Base-by-base conservation (phyloP, 306 rosid species). In the Oemleria cerasiformis region DNA sequence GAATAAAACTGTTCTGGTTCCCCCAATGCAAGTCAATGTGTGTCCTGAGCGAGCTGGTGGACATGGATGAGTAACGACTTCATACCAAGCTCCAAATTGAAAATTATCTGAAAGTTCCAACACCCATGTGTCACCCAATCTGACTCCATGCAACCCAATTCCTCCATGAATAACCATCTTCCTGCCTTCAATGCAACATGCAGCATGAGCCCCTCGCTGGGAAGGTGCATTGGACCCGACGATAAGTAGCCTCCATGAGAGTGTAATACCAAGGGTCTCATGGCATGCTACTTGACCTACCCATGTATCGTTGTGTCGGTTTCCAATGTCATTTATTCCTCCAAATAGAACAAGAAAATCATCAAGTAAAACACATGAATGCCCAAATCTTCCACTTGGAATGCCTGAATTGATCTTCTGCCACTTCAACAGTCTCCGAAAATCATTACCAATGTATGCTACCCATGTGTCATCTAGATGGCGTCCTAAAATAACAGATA, bases 331-430 rank as follows among this genome's bases (percentile, higher is more conserved):
- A 20, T 91, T 86, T 82, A 91, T 93, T 72, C 98, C 97, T 77
- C 98, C 98, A 42, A 93, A 93, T 45, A 93, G 92, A 72, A 93
- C 83, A 43, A 93, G 96, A 72, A 48, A 77, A 67, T 80, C 93
- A 77, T 80, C 82, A 78, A 93, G 77, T 44, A 74, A 90, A 49
- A 83, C 86, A 65, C 92, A 88, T 0, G 92, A 82, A 74, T 93
- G 98, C 55, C 98, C 98, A 73, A 93, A 93, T 74, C 98, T 86
- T 43, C 98, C 98, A 77, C 97, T 93, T 36, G 98, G 98, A 73
- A 76, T 74, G 75, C 92, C 97, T 54, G 97, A 84, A 67, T 75
- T 78, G 19, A 88, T 89, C 80, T 84, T 82, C 73, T 88, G 86
- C 98, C 98, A 93, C 67, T 82, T 87, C 77, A 83, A 73, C 62